Evolutionary conservation across 306 rosid species (phyloP), one percentile per base, ranked within the genome.

Genomic region (Crotalaria pallida): DNA sequence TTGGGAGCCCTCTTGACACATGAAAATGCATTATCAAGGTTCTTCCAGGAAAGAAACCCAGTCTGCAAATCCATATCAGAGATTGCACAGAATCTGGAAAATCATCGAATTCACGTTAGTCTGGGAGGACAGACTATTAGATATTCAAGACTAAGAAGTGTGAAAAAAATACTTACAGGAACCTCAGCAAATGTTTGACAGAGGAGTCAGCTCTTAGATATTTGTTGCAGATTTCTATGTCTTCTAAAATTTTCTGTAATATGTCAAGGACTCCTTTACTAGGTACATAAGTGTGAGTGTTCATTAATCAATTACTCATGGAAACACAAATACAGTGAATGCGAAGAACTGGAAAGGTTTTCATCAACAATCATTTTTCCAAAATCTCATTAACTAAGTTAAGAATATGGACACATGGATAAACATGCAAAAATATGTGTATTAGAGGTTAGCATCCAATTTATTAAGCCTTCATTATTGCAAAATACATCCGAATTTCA

Each of bases 1-100:
- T 90, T 94, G 29, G 96, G 95, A 55, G 88, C 89, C 84, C 90
- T 82, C 65, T 84, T 87, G 69, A 82, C 80, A 80, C 73, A 84
- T 55, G 87, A 76, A 63, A 87, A 84, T 45, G 98, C 94, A 41
- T 76, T 59, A 84, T 88, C 78, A 69, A 94, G 87, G 83, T 85
- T 84, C 81, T 85, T 85, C 31, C 45, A 73, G 5, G 91, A 79
- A 74, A 88, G 73, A 77, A 83, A 74, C 65, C 98, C 98, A 55
- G 84, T 81, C 67, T 79, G 79, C 81, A 87, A 58, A 79, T 94
- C 90, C 88, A 94, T 87, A 53, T 60, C 73, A 80, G 97, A 90
- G 78, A 87, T 81, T 41, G 92, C 90, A 49, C 80, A 82, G 72
- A 88, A 94, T 79, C 98, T 94, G 74, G 79, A 58, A 53, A 78